Evolutionary conservation across 2,329 filamentous ascomycete genomes (phyloP), one percentile per base, ranked within the genome.

Genomic region (Cladosporium phlei): DNA sequence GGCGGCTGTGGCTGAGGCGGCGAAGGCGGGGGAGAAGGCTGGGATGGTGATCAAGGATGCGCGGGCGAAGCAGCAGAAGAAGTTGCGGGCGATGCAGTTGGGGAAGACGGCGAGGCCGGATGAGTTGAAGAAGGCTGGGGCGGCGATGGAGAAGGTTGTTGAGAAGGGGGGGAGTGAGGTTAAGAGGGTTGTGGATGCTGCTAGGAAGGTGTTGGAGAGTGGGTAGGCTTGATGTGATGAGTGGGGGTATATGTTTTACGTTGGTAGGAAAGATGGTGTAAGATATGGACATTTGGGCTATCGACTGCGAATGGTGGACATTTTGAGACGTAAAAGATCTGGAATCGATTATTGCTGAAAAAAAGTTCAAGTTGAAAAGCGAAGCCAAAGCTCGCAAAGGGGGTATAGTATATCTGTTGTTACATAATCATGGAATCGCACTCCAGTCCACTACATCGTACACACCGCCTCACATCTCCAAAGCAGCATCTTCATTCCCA

Each of bases 121-220:
- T 55, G 71, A 75, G 55, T 46, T 74, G 48, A 70, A 72, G 51
- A 75, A 74, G 58, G 72, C 72, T 11, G 64, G 65, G 24, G 66
- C 66, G 55, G 50, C 59, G 54, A 76, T 76, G 73, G 73, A 76
- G 53, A 72, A 74, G 43, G 66, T 73, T 28, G 70, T 73, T 2
- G 72, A 74, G 63, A 73, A 69, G 58, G 70, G 69, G 3, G 63
- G 64, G 24, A 62, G 58, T 1, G 72, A 75, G 59, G 64, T 75
- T 17, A 75, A 74, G 67, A 67, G 67, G 59, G 69, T 74, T 49
- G 64, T 68, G 4, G 72, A 75, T 39, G 66, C 64, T 0, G 71
- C 71, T 19, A 75, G 69, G 63, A 72, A 66, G 61, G 71, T 72
- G 22, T 56, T 76, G 49, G 63, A 66, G 47, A 59, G 58, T 48